A percentile compares a stretch with the other conserved stretches of the same genome.
phyloP scores from a whole-genome alignment of 139 green algal genomes.

The Tetratostichococcus sp. region DNA sequence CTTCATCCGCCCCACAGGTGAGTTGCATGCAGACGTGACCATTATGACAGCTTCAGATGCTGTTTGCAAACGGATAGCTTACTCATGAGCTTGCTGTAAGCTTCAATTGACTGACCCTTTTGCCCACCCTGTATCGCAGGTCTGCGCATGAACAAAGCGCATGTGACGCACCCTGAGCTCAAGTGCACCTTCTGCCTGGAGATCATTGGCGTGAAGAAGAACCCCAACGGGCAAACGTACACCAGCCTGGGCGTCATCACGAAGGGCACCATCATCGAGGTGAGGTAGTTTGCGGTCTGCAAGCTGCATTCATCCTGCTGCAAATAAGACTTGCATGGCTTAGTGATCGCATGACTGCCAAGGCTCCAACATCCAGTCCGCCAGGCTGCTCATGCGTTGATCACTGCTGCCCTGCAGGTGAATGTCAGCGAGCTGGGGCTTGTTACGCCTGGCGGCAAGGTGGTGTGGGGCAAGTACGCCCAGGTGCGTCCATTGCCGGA shows the following conservation, averaged over 20 bases:
- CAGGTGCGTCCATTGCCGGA: slow-evolving; percentile 80
- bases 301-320: too few species aligned
- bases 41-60: too few species aligned
- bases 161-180: slow-evolving; percentile 98
- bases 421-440: slow-evolving; percentile 98
- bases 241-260: slow-evolving; percentile 94
- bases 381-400: too few species aligned
- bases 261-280: slow-evolving; percentile 92
- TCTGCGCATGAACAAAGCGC: slow-evolving; percentile 97
- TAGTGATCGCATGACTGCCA: too few species aligned
- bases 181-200: slow-evolving; percentile 95
- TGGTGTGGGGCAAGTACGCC: slow-evolving; percentile 99
- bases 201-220: slow-evolving; percentile 99
- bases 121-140: too few species aligned
- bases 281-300: neutral
- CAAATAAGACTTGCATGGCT: too few species aligned
- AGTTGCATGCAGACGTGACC: too few species aligned
- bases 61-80: too few species aligned
- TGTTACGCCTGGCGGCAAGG: slow-evolving; percentile 97
- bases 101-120: too few species aligned
- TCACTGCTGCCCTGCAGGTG: slow-evolving; percentile 48
- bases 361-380: too few species aligned
- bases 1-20: slow-evolving; percentile 92
- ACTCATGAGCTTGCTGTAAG: too few species aligned
- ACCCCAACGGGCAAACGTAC: slow-evolving; percentile 97